Evolutionary conservation across 129 eudicot genomes (phyloP).

Genomic region (Ambrosia artemisiifolia): DNA sequence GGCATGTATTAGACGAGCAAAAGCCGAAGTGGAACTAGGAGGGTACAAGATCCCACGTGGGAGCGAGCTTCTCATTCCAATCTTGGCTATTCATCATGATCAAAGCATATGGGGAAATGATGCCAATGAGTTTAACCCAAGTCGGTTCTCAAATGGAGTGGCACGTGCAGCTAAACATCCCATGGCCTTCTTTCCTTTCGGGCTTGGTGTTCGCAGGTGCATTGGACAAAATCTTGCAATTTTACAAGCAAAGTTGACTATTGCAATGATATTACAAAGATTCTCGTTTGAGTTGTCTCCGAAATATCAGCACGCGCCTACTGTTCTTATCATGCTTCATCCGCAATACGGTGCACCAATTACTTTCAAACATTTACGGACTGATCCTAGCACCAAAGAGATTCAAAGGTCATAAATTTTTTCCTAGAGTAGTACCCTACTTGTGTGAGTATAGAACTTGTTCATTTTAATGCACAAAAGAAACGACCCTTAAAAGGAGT

Average conservation of each 20-base stretch:
- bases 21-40: conserved; percentile 59
- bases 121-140: conserved; percentile 75
- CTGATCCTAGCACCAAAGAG: conserved; percentile 14
- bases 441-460: not conserved
- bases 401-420: conserved; percentile 25
- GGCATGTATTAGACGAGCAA: conserved; percentile 73
- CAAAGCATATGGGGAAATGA: conserved; percentile 77
- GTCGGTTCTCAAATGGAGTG: conserved; percentile 68
- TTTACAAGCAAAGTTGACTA: conserved; percentile 69
- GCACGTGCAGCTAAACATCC: conserved; percentile 86
- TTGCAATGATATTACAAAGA: conserved; percentile 59
- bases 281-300: conserved; percentile 61
- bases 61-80: conserved; percentile 73
- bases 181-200: conserved; percentile 72
- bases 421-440: not conserved
- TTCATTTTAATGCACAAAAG: not conserved
- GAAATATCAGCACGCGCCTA: conserved; percentile 73
- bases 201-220: conserved; percentile 76
- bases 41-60: conserved; percentile 66
- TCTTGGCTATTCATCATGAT: conserved; percentile 86
- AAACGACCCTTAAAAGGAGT: not conserved
- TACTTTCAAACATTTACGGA: conserved; percentile 42
- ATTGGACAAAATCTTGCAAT: conserved; percentile 85
- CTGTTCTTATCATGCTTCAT: conserved; percentile 74
- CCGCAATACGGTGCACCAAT: conserved; percentile 83